phyloP scores from a whole-genome alignment of 768 basidiomycete species.

The Phlebiopsis gigantea region DNA sequence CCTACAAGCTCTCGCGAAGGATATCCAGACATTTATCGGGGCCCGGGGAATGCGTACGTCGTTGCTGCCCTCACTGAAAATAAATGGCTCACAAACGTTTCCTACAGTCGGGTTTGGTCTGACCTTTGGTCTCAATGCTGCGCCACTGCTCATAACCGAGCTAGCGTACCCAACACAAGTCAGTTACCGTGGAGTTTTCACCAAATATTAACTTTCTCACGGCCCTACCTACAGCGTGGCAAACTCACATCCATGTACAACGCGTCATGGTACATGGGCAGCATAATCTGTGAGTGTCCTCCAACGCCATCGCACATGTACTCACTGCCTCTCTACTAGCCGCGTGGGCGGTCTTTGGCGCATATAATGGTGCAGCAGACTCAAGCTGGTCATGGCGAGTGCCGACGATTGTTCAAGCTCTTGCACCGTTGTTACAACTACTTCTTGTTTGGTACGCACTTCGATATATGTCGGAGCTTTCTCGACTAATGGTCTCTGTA shows the following conservation, averaged over 20 bases:
- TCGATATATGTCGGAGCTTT: too few species aligned
- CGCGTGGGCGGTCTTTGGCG: constrained; percentile 43
- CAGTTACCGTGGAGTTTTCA: constrained; percentile 15
- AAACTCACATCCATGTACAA: constrained; percentile 65
- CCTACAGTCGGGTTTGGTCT: constrained; percentile 57
- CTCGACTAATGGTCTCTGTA: constrained; percentile 14
- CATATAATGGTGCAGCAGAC: constrained; percentile 26
- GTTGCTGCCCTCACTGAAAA: neutral
- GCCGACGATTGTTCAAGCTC: constrained; percentile 58
- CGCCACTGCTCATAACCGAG: constrained; percentile 60
- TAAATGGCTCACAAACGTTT: neutral
- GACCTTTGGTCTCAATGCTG: constrained; percentile 55
- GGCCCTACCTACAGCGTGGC: constrained; percentile 32
- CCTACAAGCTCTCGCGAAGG: constrained; percentile 44
- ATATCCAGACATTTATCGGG: constrained; percentile 47
- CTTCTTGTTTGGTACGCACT: constrained; percentile 42
- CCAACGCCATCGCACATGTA: constrained; percentile 8
- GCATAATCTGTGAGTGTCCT: constrained; percentile 48
- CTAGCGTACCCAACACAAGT: constrained; percentile 70
- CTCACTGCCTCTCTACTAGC: constrained; percentile 22
- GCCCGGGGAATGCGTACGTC: constrained; percentile 49
- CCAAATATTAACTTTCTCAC: neutral
- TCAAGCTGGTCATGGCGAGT: constrained; percentile 61
- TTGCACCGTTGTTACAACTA: constrained; percentile 52
- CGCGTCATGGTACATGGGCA: constrained; percentile 71